A percentile compares a stretch with the other conserved stretches of the same genome.
phyloP scores from a whole-genome alignment of 139 green algal species.

The Volvox africanus region DNA sequence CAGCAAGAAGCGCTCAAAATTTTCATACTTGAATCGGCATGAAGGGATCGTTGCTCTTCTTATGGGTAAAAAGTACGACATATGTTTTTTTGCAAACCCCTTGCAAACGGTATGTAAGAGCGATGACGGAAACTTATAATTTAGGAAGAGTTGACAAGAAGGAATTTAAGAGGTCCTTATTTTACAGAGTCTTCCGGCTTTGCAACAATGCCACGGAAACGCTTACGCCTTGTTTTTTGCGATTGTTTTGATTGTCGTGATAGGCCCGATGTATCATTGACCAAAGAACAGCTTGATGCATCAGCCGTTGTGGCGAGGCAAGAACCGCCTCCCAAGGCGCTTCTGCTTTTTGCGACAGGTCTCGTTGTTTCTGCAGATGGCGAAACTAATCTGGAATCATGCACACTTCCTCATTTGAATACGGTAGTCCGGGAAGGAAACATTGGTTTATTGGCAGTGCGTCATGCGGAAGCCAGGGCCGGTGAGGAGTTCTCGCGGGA shows the following conservation, averaged over 20 bases:
- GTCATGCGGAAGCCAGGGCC: not conserved
- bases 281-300: slow-evolving; percentile 37
- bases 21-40: too few species aligned
- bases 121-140: too few species aligned
- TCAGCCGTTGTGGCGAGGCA: slow-evolving; percentile 53
- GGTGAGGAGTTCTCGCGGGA: not conserved
- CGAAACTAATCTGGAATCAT: slow-evolving; percentile 21
- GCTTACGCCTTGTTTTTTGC: slow-evolving; percentile 65
- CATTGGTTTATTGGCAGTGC: slow-evolving; percentile 60
- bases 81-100: too few species aligned
- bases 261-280: slow-evolving; percentile 22
- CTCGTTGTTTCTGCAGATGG: not conserved
- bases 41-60: too few species aligned
- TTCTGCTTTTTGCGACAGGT: slow-evolving; percentile 62
- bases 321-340: slow-evolving; percentile 68
- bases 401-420: slow-evolving; percentile 65
- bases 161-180: too few species aligned
- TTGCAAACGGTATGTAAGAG: too few species aligned
- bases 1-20: too few species aligned
- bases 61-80: too few species aligned
- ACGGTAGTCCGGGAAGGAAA: slow-evolving; percentile 55
- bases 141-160: too few species aligned
- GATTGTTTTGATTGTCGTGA: slow-evolving; percentile 63
- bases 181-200: too few species aligned
- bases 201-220: slow-evolving; percentile 49